Percentiles rank a stretch among this genome's conserved stretches.
Evolutionary conservation across 768 basidiomycete genomes (phyloP).

Genomic region (Lactarius quietus): DNA sequence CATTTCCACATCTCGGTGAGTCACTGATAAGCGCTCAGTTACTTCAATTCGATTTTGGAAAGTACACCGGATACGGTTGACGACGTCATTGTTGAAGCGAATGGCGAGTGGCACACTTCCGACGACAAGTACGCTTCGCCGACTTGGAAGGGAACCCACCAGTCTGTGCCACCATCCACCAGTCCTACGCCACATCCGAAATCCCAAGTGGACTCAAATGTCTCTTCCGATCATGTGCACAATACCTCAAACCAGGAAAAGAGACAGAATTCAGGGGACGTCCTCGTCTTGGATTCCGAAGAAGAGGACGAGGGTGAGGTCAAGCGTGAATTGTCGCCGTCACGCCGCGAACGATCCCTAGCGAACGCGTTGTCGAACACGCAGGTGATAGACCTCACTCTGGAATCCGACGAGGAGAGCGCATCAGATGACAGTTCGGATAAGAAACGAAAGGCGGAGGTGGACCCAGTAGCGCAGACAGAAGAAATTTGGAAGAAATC

Average conservation of each 20-base stretch:
- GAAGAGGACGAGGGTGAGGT: slow-evolving; percentile 70
- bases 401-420: slow-evolving; percentile 75
- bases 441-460: slow-evolving; percentile 60
- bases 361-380: slow-evolving; percentile 19
- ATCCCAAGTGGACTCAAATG: background rate
- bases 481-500: slow-evolving; percentile 77
- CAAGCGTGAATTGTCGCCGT: slow-evolving; percentile 71
- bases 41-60: slow-evolving; percentile 81
- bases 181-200: slow-evolving; percentile 10
- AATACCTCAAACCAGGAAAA: slow-evolving; percentile 31
- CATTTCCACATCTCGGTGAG: background rate
- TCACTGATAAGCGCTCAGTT: slow-evolving; percentile 45
- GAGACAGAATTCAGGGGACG: slow-evolving; percentile 45
- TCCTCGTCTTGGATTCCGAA: slow-evolving; percentile 68
- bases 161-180: slow-evolving; percentile 26
- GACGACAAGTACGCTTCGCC: slow-evolving; percentile 81
- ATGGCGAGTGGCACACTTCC: slow-evolving; percentile 93
- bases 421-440: slow-evolving; percentile 35
- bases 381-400: slow-evolving; percentile 79
- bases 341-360: slow-evolving; percentile 35
- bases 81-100: slow-evolving; percentile 89
- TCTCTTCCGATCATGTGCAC: slow-evolving; percentile 1
- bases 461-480: slow-evolving; percentile 49
- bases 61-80: slow-evolving; percentile 76
- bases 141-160: slow-evolving; percentile 62